Evolutionary conservation across 441 rosid species (phyloP).

Genomic region (Syzygium malaccense): DNA sequence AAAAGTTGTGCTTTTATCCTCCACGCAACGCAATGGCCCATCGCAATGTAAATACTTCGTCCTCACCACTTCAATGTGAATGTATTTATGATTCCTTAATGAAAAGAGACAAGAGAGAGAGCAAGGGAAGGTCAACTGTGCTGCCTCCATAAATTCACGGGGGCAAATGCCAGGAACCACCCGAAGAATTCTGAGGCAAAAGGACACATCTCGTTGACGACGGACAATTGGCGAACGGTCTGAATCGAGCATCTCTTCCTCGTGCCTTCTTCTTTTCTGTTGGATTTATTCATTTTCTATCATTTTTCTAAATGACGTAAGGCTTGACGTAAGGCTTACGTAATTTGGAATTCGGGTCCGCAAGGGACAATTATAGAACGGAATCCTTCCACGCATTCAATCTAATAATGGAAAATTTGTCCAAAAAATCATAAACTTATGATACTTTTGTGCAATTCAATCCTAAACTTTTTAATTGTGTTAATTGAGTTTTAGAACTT

Average conservation of each 20-base stretch:
- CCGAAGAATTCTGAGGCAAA: neutral
- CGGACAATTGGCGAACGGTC: neutral
- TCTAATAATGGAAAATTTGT: accelerated
- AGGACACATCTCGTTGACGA: neutral
- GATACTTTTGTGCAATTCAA: too few relatives aligned
- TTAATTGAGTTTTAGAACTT: too few relatives aligned
- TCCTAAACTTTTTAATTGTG: too few relatives aligned
- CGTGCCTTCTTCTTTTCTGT: neutral
- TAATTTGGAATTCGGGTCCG: neutral
- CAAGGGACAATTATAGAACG: neutral
- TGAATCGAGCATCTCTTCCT: neutral
- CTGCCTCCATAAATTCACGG: neutral
- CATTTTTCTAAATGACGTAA: neutral
- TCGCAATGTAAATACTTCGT: neutral
- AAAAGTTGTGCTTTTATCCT: neutral
- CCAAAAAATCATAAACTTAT: too few relatives aligned
- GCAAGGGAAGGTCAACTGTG: neutral
- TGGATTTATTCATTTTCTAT: neutral
- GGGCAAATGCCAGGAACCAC: neutral
- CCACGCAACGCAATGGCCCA: neutral
- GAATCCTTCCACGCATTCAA: neutral
- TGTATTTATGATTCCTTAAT: neutral
- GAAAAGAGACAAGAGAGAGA: neutral
- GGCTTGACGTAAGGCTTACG: neutral
- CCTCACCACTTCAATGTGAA: neutral